phyloP scores from a whole-genome alignment of 2,329 filamentous ascomycete genomes.

The Diplocarpon rosae region DNA sequence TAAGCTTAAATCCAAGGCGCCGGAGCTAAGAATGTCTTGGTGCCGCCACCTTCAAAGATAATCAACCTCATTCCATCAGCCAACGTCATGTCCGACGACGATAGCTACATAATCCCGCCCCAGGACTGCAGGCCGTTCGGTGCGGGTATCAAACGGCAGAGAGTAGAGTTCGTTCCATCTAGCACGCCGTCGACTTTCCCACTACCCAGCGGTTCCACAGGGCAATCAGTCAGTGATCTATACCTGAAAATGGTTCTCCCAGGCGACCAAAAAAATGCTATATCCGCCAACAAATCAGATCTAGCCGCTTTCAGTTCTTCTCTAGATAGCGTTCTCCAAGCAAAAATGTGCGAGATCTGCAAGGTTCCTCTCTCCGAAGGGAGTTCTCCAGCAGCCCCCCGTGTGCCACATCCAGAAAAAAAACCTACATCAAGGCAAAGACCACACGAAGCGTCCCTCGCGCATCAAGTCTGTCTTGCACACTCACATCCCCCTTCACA shows the following conservation, averaged over 20 bases:
- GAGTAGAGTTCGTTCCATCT: slow-evolving; percentile 43
- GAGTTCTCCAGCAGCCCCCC: neutral
- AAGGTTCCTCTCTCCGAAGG: slow-evolving; percentile 38
- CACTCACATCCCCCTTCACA: slow-evolving; percentile 65
- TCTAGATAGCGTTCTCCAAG: neutral
- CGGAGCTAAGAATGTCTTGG: neutral
- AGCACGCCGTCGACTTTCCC: slow-evolving; percentile 18
- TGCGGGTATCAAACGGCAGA: slow-evolving; percentile 50
- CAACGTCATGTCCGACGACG: slow-evolving; percentile 33
- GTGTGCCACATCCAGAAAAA: neutral
- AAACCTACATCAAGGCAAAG: slow-evolving; percentile 19
- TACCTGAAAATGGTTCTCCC: slow-evolving; percentile 56
- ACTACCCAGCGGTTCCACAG: slow-evolving; percentile 20
- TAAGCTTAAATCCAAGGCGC: slow-evolving; percentile 15
- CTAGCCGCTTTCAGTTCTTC: neutral
- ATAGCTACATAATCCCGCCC: slow-evolving; percentile 46
- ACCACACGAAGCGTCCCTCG: slow-evolving; percentile 49
- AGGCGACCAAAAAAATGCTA: slow-evolving; percentile 3
- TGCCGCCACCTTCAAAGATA: no score
- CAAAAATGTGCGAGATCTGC: slow-evolving; percentile 43
- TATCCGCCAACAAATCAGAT: neutral
- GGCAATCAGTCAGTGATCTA: slow-evolving; percentile 34
- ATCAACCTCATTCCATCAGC: neutral
- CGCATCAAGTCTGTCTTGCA: slow-evolving; percentile 58
- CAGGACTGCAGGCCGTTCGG: slow-evolving; percentile 49